These are phyloP conservation scores for Cephaloascus fragrans DNA, from an alignment of 805 yeast genomes.

Conservation along the genomic window DNA sequence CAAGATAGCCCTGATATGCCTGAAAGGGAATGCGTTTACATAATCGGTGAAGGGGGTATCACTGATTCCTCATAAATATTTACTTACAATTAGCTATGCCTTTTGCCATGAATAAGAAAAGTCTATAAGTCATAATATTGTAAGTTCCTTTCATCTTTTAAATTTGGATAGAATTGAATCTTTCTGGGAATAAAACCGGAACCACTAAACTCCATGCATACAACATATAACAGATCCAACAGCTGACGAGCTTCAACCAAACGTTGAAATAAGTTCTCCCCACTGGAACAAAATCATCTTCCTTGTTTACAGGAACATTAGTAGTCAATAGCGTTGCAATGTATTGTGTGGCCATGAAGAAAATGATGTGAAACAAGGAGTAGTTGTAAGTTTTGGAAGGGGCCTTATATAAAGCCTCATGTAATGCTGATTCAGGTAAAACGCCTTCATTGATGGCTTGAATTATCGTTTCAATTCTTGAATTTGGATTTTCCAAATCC, in stretches of 20 bases:
- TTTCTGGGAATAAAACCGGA: constrained; percentile 83
- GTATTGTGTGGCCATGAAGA: constrained; percentile 94
- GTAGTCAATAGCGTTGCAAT: constrained; percentile 89
- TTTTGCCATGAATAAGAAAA: not conserved
- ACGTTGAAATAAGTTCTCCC: constrained; percentile 94
- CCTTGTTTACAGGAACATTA: constrained; percentile 75
- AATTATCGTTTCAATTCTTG: constrained; percentile 74
- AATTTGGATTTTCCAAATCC: not conserved
- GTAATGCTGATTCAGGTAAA: constrained; percentile 83
- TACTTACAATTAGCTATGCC: not conserved
- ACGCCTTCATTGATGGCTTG: constrained; percentile 97
- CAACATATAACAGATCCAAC: constrained; percentile 83
- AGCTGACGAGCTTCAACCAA: constrained; percentile 86
- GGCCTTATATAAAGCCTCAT: constrained; percentile 35
- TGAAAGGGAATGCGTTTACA: constrained; percentile 68
- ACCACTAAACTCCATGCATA: constrained; percentile 91
- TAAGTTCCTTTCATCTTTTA: too few species aligned
- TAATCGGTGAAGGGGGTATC: constrained; percentile 61
- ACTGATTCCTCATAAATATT: constrained; percentile 29
- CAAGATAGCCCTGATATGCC: constrained; percentile 81
- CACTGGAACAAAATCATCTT: constrained; percentile 89
- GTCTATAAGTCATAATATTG: not conserved
- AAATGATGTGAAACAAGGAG: constrained; percentile 79
- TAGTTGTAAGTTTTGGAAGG: constrained; percentile 55
- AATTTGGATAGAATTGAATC: constrained; percentile 40